phyloP scores from a whole-genome alignment of 2,329 filamentous ascomycete species.

The Fusarium concolor region DNA sequence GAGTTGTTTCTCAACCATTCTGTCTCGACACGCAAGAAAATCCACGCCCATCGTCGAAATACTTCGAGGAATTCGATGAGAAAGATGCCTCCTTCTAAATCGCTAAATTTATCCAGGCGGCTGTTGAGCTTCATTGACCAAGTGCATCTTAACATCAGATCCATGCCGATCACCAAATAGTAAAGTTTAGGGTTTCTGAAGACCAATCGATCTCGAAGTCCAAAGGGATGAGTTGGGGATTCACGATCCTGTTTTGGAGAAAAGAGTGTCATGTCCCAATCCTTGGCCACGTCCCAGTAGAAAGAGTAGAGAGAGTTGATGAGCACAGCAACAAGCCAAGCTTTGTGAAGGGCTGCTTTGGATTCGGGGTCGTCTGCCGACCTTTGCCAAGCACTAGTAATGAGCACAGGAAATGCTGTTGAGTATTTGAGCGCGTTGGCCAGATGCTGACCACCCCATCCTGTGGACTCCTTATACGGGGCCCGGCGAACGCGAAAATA shows the following conservation, averaged over 20 bases:
- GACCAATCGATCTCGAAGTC: constrained; percentile 78
- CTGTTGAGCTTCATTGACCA: constrained; percentile 91
- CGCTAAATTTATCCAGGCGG: constrained; percentile 83
- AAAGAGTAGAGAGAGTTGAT: constrained; percentile 95
- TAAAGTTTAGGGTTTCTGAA: constrained; percentile 81
- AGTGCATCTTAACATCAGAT: constrained; percentile 85
- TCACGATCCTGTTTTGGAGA: constrained; percentile 67
- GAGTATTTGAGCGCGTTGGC: constrained; percentile 96
- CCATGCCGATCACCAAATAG: constrained; percentile 82
- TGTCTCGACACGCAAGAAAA: constrained; percentile 94
- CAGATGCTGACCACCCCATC: constrained; percentile 87
- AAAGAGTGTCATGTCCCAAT: constrained; percentile 95
- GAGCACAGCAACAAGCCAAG: constrained; percentile 78
- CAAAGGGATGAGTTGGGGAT: constrained; percentile 76
- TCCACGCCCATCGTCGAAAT: constrained; percentile 92
- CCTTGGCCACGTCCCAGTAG: constrained; percentile 96
- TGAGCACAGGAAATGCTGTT: constrained; percentile 92
- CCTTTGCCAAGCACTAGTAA: constrained; percentile 80
- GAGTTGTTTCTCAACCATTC: constrained; percentile 79
- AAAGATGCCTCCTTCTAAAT: constrained; percentile 91
- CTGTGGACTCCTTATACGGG: constrained; percentile 66
- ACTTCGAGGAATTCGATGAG: constrained; percentile 89
- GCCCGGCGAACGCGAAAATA: constrained; percentile 76
- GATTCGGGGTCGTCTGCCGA: constrained; percentile 60
- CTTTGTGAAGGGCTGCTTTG: constrained; percentile 60